These are phyloP conservation scores for Amesomyces nigricolor DNA, from an alignment of 2,329 filamentous ascomycete species.

Conservation along the genomic window DNA sequence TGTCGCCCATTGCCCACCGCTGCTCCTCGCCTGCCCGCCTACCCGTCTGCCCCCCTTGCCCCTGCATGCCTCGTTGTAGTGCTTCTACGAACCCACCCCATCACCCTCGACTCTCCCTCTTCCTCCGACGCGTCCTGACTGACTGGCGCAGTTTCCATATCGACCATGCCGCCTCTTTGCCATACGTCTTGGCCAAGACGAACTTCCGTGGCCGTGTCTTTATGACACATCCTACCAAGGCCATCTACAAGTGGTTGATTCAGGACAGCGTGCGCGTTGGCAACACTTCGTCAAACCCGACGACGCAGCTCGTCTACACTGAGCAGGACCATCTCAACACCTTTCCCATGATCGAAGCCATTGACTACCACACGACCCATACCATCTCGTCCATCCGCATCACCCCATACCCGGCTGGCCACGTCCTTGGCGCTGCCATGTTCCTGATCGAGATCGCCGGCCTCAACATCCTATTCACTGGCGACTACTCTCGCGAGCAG, in stretches of 20 bases:
- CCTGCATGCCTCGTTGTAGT: constrained; percentile 18
- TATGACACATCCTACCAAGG: constrained; percentile 99
- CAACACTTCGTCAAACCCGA: constrained; percentile 58
- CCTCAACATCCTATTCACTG: constrained; percentile 94
- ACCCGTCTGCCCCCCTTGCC: constrained; percentile 9
- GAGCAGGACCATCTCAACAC: constrained; percentile 93
- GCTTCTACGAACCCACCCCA: neutral
- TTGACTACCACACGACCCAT: constrained; percentile 97
- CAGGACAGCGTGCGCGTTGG: constrained; percentile 92
- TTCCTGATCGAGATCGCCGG: constrained; percentile 96
- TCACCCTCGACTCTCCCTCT: neutral
- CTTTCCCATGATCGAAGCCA: constrained; percentile 90
- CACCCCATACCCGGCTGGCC: constrained; percentile 92
- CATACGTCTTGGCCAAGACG: constrained; percentile 95
- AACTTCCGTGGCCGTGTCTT: constrained; percentile 96
- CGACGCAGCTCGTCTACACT: constrained; percentile 77
- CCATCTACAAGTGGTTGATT: constrained; percentile 99
- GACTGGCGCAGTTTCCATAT: constrained; percentile 74
- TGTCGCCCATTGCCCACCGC: constrained; percentile 18
- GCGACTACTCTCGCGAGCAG: constrained; percentile 93
- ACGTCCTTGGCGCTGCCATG: constrained; percentile 98
- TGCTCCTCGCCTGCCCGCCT: constrained; percentile 12
- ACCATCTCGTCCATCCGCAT: constrained; percentile 95
- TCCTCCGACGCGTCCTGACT: constrained; percentile 18
- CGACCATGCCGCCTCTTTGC: constrained; percentile 96